Conservation (phyloP, 768 basidiomycete genomes). For the Amanita polypyramis region DNA sequence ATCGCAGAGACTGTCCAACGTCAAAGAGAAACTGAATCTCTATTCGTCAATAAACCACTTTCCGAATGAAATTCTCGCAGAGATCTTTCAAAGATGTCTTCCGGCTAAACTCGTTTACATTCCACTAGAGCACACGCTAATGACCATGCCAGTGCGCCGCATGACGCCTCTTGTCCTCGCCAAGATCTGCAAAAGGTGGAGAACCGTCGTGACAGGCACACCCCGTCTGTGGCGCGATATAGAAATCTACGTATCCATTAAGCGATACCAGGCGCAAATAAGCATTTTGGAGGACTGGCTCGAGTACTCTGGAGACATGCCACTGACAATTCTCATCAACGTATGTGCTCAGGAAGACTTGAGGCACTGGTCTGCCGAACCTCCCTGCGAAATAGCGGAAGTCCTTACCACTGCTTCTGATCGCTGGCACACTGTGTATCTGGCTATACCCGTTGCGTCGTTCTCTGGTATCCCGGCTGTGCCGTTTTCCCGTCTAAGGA, state of each 20-base stretch:
- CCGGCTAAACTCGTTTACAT: background rate
- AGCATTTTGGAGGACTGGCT: conserved; percentile 4
- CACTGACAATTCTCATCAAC: conserved; percentile 4
- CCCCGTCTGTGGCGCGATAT: conserved; percentile 2
- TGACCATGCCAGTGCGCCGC: background rate
- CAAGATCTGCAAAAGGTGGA: conserved; percentile 3
- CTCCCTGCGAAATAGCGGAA: conserved; percentile 1
- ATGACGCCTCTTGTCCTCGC: conserved; percentile 4
- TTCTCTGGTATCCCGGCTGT: conserved; percentile 1
- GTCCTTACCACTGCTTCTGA: conserved; percentile 1
- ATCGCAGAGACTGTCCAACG: background rate
- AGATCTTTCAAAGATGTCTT: conserved; percentile 5
- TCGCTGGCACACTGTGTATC: conserved; percentile 5
- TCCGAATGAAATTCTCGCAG: conserved; percentile 5
- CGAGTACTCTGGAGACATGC: conserved; percentile 1
- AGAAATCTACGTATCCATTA: conserved; percentile 5
- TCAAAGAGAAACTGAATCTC: conserved; percentile 3
- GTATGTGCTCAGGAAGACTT: conserved; percentile 5
- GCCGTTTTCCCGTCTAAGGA: conserved; percentile 1
- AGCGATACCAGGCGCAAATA: conserved; percentile 4
- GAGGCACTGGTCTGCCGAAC: conserved; percentile 2
- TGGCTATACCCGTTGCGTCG: conserved; percentile 6
- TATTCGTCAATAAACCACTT: background rate
- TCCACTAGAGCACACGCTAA: conserved; percentile 1
- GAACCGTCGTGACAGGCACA: background rate